These are phyloP conservation scores for Xerocomus minutiporus DNA, from an alignment of 1,284 basidiomycete species.

Conservation along the genomic window DNA sequence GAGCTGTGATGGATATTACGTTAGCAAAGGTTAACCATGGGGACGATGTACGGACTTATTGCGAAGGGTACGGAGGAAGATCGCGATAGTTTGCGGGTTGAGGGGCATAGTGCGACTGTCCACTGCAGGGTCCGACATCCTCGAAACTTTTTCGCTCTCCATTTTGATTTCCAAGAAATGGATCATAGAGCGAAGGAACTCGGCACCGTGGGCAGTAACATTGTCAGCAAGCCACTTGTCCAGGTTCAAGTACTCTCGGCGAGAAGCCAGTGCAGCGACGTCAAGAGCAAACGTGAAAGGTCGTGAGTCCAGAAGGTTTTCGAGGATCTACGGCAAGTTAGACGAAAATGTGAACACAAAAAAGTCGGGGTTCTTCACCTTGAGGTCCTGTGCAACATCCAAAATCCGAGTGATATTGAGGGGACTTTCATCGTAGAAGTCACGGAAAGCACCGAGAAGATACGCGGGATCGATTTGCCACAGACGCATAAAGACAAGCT, in stretches of 20 bases:
- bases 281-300: conserved; percentile 89
- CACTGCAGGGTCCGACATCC: conserved; percentile 72
- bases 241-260: conserved; percentile 90
- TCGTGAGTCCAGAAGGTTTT: conserved; percentile 81
- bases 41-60: conserved; percentile 54
- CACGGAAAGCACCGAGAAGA: conserved; percentile 81
- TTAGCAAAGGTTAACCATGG: conserved; percentile 2
- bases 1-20: conserved; percentile 39
- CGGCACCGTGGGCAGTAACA: conserved; percentile 73
- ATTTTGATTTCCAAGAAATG: conserved; percentile 89
- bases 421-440: conserved; percentile 90
- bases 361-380: conserved; percentile 46
- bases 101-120: conserved; percentile 81
- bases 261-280: conserved; percentile 88
- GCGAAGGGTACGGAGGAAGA: conserved; percentile 84
- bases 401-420: conserved; percentile 92
- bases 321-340: conserved; percentile 66
- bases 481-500: conserved; percentile 94
- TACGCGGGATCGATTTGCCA: conserved; percentile 88
- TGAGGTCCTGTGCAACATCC: conserved; percentile 93
- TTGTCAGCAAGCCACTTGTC: conserved; percentile 95
- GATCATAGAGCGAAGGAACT: conserved; percentile 85
- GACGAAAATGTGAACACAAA: not conserved
- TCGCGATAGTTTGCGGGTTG: conserved; percentile 83
- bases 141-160: conserved; percentile 77